phyloP scores from a whole-genome alignment of 192 early-diverging fungal genomes.

The Coemansia sp. region DNA sequence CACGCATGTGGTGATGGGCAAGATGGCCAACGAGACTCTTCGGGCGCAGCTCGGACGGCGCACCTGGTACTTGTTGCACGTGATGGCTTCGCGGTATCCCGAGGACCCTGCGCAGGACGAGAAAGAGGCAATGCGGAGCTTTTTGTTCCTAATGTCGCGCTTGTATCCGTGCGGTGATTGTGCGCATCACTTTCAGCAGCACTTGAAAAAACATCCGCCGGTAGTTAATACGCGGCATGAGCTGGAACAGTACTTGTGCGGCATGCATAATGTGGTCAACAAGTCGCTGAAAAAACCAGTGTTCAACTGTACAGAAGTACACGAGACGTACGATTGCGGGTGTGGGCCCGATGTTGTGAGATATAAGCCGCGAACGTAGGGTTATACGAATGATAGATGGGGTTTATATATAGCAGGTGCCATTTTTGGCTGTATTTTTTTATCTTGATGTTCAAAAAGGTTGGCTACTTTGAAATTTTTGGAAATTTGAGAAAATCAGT shows the following conservation, averaged over 20 bases:
- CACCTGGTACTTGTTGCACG: constrained; percentile 91
- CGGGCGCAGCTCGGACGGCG: constrained; percentile 82
- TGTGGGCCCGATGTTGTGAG: constrained; percentile 60
- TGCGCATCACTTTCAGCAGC: constrained; percentile 80
- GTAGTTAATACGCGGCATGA: constrained; percentile 69
- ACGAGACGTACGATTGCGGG: constrained; percentile 83
- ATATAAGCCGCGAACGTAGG: constrained; percentile 31
- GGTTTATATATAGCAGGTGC: no score
- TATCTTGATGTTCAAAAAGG: background rate
- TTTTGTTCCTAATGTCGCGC: constrained; percentile 77
- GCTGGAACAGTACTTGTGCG: constrained; percentile 84
- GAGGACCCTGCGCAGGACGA: constrained; percentile 74
- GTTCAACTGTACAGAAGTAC: constrained; percentile 78
- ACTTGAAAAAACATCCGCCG: constrained; percentile 78
- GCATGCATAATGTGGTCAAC: constrained; percentile 92
- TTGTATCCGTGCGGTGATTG: constrained; percentile 98
- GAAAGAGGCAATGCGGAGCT: constrained; percentile 71
- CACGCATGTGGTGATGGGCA: constrained; percentile 64
- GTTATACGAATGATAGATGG: background rate
- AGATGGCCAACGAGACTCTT: constrained; percentile 71
- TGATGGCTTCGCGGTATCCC: constrained; percentile 89
- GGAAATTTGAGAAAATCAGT: background rate
- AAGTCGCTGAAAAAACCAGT: constrained; percentile 72
- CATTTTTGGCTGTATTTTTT: constrained; percentile 3
- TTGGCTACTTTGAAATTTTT: background rate